Base-by-base conservation (phyloP, 192 early-diverging fungal species). In the Powellomyces hirtus region DNA sequence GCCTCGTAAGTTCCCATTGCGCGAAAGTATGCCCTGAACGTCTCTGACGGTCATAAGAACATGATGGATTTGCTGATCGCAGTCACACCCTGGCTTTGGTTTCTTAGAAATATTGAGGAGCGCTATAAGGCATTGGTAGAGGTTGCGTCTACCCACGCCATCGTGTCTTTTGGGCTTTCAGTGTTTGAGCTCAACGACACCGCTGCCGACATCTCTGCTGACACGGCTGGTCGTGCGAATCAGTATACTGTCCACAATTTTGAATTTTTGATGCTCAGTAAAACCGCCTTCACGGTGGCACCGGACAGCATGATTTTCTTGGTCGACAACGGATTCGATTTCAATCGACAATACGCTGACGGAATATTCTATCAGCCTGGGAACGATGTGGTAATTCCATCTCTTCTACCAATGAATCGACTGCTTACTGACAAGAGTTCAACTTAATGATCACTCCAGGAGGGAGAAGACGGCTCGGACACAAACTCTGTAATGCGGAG, bases 91-190 rank as follows among this genome's bases (percentile, higher is more conserved):
- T 56, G 4, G 7, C 5, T 4, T 56, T 34, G 5, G 5, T 56
- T 29, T 18, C 16, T 64, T 59, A 88, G 75, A 49, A 86, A 98
- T 64, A 90, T 98, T 65, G 83, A 90, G 59, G 88, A 93, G 13
- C 85, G 91, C 36, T 98, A 97, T 75, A 72, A 74, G 22, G 89
- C 88, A 40, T 79, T 97, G 65, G 68, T 75, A 30, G 84, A 86
- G 33, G 75, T 94, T 0, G 93, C 88, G 24, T 84, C 77, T 53
- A 75, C 79, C 14, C 89, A 95, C 76, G 89, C 93, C 11, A 63
- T 98, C 13, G 84, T 94, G 8, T 86, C 94, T 8, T 84, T 98
- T 77, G 96, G 96, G 1, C 56, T 98, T 4, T 82, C 89, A 8
- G 64, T 86, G 1, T 92, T 94, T 69, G 77, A 82, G 56, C 62